These are phyloP conservation scores for Teunomyces tritomae DNA, from an alignment of 805 yeast species.

Conservation along the genomic window DNA sequence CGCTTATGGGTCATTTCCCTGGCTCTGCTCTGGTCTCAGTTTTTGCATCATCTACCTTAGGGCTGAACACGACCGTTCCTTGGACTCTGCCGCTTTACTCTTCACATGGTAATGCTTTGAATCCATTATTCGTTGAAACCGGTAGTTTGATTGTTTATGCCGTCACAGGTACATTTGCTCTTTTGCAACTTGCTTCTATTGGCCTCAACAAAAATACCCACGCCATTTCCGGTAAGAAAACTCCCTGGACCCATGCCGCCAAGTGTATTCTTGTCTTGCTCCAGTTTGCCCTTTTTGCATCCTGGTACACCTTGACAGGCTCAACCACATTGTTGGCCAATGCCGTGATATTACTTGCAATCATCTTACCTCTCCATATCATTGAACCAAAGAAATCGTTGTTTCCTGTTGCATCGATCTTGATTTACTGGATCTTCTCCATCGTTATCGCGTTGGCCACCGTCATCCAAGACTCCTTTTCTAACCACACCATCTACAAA, in stretches of 20 bases:
- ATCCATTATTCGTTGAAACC: conserved; percentile 21
- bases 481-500: conserved; percentile 16
- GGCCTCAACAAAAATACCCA: background rate
- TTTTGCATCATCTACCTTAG: background rate
- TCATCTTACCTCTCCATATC: conserved; percentile 22
- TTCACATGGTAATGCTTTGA: conserved; percentile 18
- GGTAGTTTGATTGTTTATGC: conserved; percentile 8
- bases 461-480: conserved; percentile 18
- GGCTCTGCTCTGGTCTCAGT: background rate
- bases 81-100: conserved; percentile 19
- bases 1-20: background rate
- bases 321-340: conserved; percentile 5
- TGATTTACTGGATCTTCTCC: conserved; percentile 21
- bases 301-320: conserved; percentile 8
- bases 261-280: conserved; percentile 11
- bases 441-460: conserved; percentile 10
- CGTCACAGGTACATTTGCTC: conserved; percentile 13
- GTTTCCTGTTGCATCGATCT: conserved; percentile 21
- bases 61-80: background rate
- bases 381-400: conserved; percentile 20
- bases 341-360: conserved; percentile 2
- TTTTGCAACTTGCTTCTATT: conserved; percentile 11
- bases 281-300: conserved; percentile 12
- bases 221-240: background rate
- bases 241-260: conserved; percentile 10